phyloP scores from a whole-genome alignment of 306 rosid species.

The Cucurbita pepo region DNA sequence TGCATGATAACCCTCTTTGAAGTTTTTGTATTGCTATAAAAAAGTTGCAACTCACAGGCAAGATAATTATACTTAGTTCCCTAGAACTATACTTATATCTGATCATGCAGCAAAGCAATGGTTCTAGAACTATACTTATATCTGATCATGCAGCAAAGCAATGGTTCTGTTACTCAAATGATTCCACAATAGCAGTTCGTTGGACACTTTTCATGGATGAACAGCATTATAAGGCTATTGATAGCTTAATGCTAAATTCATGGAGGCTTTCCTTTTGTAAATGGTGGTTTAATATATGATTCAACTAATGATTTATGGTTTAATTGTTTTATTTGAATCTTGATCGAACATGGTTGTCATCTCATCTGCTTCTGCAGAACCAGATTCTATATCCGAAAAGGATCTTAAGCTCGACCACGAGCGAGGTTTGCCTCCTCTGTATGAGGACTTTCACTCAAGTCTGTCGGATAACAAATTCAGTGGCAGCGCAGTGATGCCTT shows the following conservation, averaged over 20 bases:
- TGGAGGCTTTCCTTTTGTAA: not conserved
- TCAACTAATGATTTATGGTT: not conserved
- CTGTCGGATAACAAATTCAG: conserved; percentile 10
- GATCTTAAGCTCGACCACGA: conserved; percentile 19
- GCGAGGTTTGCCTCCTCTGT: conserved; percentile 22
- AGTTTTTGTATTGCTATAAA: not conserved
- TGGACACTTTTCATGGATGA: not conserved
- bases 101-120: not conserved
- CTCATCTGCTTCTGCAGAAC: conserved; percentile 21
- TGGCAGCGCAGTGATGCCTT: conserved; percentile 56
- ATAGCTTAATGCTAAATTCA: not conserved
- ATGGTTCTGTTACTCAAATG: not conserved
- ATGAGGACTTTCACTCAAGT: conserved; percentile 20
- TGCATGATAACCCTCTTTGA: not conserved
- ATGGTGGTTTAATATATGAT: not conserved
- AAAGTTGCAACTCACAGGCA: not conserved
- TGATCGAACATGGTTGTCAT: not conserved
- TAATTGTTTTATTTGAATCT: conserved; percentile 4
- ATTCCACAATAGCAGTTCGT: not conserved
- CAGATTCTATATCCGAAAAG: conserved; percentile 14
- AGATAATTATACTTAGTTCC: not conserved
- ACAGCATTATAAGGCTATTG: not conserved
- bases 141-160: not conserved
- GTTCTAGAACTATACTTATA: not conserved
- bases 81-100: not conserved